phyloP scores from a whole-genome alignment of 768 basidiomycete genomes.

The Termitomyces sp. region DNA sequence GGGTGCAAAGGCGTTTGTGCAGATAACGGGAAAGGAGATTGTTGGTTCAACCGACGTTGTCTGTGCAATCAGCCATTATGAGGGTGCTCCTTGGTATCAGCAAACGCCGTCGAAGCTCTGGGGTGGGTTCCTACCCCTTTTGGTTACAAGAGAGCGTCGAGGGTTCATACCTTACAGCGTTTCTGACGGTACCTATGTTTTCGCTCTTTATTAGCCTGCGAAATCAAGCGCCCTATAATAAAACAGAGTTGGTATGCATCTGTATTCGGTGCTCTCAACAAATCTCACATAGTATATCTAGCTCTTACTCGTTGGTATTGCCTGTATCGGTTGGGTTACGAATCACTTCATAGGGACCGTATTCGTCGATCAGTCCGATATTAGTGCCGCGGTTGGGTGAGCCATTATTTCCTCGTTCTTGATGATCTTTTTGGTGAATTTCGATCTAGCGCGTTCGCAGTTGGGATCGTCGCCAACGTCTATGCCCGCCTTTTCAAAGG shows the following conservation, averaged over 20 bases:
- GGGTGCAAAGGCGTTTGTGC: neutral
- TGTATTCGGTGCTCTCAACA: neutral
- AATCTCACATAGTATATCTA: neutral
- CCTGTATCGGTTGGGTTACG: conserved; percentile 70
- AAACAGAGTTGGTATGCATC: conserved; percentile 43
- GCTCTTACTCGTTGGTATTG: conserved; percentile 35
- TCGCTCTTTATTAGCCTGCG: conserved; percentile 61
- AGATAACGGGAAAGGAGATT: neutral
- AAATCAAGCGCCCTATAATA: conserved; percentile 54
- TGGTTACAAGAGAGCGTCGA: neutral
- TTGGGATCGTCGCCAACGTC: conserved; percentile 73
- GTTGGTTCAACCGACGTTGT: conserved; percentile 20
- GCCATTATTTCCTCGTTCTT: conserved; percentile 5
- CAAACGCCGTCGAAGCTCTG: conserved; percentile 64
- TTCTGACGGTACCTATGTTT: conserved; percentile 67
- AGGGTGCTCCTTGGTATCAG: conserved; percentile 67
- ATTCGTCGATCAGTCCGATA: conserved; percentile 67
- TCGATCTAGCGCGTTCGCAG: conserved; percentile 61
- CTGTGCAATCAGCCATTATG: conserved; percentile 52
- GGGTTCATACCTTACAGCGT: conserved; percentile 33
- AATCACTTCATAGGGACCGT: conserved; percentile 64
- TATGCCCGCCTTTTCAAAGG: conserved; percentile 71
- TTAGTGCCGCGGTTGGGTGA: conserved; percentile 70
- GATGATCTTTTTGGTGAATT: neutral
- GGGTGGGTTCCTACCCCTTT: conserved; percentile 39